Conservation (phyloP, 1,284 basidiomycete species). For the Testicularia cyperi region DNA sequence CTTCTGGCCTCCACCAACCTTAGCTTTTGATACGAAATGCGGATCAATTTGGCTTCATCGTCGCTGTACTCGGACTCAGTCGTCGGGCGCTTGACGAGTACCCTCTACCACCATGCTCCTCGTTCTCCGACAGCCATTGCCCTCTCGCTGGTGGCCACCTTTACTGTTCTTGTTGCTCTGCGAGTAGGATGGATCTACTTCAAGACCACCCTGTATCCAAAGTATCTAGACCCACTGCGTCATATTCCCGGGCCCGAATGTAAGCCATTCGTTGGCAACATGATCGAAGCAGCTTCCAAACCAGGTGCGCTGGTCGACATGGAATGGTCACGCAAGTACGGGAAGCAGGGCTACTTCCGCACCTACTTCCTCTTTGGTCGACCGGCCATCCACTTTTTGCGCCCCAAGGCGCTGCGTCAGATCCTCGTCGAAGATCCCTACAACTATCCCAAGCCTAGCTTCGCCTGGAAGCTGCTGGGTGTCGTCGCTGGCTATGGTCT, state of each 20-base stretch:
- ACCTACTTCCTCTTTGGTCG: conserved; percentile 30
- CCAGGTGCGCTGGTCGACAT: conserved; percentile 23
- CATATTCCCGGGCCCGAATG: conserved; percentile 35
- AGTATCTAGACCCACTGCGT: conserved; percentile 30
- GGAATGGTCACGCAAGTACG: conserved; percentile 27
- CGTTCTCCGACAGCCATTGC: not conserved
- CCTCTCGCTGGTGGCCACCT: not conserved
- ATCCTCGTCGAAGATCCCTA: conserved; percentile 42
- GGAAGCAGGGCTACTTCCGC: conserved; percentile 20
- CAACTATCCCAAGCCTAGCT: conserved; percentile 33
- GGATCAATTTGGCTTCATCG: not conserved
- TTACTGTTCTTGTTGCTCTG: not conserved
- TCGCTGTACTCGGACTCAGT: not conserved
- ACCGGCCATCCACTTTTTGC: conserved; percentile 26
- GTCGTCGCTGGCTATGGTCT: conserved; percentile 45
- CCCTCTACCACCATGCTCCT: not conserved
- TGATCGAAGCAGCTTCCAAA: conserved; percentile 17
- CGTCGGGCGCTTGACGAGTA: not conserved
- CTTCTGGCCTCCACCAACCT: conserved; percentile 3
- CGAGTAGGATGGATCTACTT: conserved; percentile 18
- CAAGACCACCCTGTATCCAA: conserved; percentile 21
- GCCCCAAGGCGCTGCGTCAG: conserved; percentile 29
- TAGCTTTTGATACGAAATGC: conserved; percentile 1
- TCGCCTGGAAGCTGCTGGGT: conserved; percentile 30
- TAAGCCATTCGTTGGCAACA: conserved; percentile 28